Evolutionary conservation across 139 green algal genomes (phyloP), one percentile per base, ranked within the genome.

Genomic region (Gonium pectorale): DNA sequence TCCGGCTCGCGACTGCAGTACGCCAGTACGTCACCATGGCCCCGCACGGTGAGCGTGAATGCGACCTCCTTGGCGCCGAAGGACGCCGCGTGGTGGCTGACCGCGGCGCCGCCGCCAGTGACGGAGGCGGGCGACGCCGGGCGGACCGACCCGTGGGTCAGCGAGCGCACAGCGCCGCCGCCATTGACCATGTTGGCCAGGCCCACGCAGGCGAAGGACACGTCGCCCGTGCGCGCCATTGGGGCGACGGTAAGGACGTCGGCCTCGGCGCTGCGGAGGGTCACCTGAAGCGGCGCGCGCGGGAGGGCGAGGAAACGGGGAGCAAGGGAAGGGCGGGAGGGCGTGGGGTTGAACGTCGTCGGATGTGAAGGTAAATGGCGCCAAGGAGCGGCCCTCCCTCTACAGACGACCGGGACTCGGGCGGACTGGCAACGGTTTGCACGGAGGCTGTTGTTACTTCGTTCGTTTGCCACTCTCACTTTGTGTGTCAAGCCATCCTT

Each of bases 161-260:
- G 92, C 9, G 86, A 52, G n/a, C 80, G 38, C 26, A 97, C 89
- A 5, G 92, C 90, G 31, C 92, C 95, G 64, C 93, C 92, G 26
- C 92, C 83, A 72, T 98, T 98, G 33, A 95, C 91, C 93, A 98
- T 96, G 38, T 92, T 89, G 0, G 83, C 40, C 22, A 98, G 87
- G 5, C 94, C 95, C 2, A 98, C 37, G 6, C 91, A 83, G 44
- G 92, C 91, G 67, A 96, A 93, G 40, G 72, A 49, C 2, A 67
- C 43, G 33, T 67, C 5, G 44, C 71, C 71, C 22, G 49, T 21
- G 68, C 74, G 51, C 37, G 54, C 11, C 5, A 90, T 21, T 29
- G 52, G 86, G 0, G 86, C 46, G 1, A 93, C 51, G 4, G 59
- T 73, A 11, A 93, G 2, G 0, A 93, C n/a, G 59, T 93, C 90